Base-by-base conservation (phyloP, 2,329 filamentous ascomycete species). In the Aspergillus glaucus region DNA sequence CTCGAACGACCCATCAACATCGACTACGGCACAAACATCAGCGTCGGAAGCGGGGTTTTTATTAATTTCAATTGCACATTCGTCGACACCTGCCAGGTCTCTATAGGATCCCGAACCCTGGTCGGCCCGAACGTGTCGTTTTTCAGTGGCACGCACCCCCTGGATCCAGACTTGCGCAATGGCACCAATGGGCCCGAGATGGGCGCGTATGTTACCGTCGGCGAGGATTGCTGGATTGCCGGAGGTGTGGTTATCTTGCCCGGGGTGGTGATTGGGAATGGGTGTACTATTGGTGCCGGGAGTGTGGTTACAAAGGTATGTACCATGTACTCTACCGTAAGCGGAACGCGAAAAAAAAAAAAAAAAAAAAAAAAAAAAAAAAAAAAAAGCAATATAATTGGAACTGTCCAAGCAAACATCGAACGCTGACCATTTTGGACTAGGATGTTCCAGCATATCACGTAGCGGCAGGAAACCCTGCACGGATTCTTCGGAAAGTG, bases 221-320 rank as follows among this genome's bases (percentile, higher is more conserved):
- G 84, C 0, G 82, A 88, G 52, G 89, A 94, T 70, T 87, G 86
- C 68, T 88, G 87, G 87, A 70, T 91, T 32, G 86, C 83, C 0
- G 86, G 85, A 0, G 84, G 82, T 59, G 82, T 80, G 3, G 79
- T 75, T 7, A 79, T 94, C n/a, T 70, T 90, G 40, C 81, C 87
- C 0, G 88, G 88, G 0, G 82, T 94, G 14, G 89, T 79, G 0
- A 85, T 94, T 52, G 88, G 89, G 0, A 74, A 77, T 45, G 88
- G 88, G 0, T 76, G 74, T 9, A 86, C 84, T 0, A 76, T 94
- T 49, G 89, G 87, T 0, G 88, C 88, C 0, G 87, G 85, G 2
- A 87, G 84, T 59, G 87, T 93, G 2, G 88, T 94, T 15, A 92
- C 87, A 3, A 91, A 84, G 68, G 75, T 74, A 30, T 19, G 26